Evolutionary conservation across 345 rosid species (phyloP), one percentile per base, ranked within the genome.

Genomic region (Sisymbrium irio): DNA sequence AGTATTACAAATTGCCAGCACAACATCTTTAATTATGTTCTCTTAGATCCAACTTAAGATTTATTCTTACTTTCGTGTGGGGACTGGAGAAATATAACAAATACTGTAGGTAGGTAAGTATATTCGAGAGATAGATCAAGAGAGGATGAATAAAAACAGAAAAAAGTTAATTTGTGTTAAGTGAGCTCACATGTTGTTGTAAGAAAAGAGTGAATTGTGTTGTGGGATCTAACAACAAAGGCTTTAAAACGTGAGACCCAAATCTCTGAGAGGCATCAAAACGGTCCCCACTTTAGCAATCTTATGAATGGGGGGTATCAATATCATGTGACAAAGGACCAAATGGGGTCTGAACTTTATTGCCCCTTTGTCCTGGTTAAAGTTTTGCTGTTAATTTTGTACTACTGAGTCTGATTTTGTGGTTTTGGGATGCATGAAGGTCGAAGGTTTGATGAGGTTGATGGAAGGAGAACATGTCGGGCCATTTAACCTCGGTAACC

Each of bases 381-480:
- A n/a, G 36, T 12, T 62, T 46, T 22, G 71, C 12, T 57, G 66
- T 33, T 55, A 15, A 47, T 9, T 22, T 39, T 50, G 20, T 67
- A 49, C 17, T 19, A 53, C 46, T 12, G 27, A 46, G 17, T 57
- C 54, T 62, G 53, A 47, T 18, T 46, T 56, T 63, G 12, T 69
- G 56, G 35, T 46, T 56, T 10, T 73, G 64, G 54, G 56, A 39
- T 46, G 27, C 7, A 11, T 36, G 57, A 79, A 91, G 97, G 98
- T 95, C 4, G 99, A 95, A 79, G 98, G 99, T 67, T 82, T 92
- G 60, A 86, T 92, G 83, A 89, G 98, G 28, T 74, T 95, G 65
- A 92, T 95, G 99, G 99, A 95, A 84, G 92, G 99, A 9, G 93
- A 95, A 47, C 96, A 92, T 20, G 97, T 92, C 5, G 99, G 97